Percentiles rank a stretch among this genome's conserved stretches.
These are phyloP conservation scores for Dothistroma pini DNA, from an alignment of 2,329 filamentous ascomycete genomes.

Conservation along the genomic window DNA sequence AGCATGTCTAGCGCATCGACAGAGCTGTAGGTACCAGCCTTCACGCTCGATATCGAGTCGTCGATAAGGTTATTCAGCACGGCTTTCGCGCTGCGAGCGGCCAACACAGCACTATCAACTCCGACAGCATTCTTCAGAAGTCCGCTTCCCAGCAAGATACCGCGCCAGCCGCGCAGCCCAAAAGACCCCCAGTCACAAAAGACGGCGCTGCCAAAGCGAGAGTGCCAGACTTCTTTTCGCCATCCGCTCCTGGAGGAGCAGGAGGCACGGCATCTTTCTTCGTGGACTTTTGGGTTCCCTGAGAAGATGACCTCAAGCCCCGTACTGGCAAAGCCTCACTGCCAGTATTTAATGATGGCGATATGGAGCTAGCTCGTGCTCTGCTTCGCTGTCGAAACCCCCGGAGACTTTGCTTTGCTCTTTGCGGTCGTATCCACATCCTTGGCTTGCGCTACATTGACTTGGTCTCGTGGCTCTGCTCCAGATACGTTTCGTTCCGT, in stretches of 20 bases:
- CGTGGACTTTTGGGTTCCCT: not conserved
- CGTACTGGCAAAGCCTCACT: not conserved
- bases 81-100: conserved; percentile 26
- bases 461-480: not conserved
- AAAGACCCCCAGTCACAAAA: conserved; percentile 28
- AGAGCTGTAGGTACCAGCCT: conserved; percentile 29
- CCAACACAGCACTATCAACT: conserved; percentile 25
- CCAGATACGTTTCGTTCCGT: not conserved
- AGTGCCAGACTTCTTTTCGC: conserved; percentile 3
- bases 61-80: conserved; percentile 30
- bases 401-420: not conserved
- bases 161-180: conserved; percentile 30
- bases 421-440: not conserved
- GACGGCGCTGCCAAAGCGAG: conserved; percentile 23
- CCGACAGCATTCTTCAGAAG: conserved; percentile 29
- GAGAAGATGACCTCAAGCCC: not conserved
- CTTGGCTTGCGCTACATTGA: not conserved
- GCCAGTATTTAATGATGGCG: not conserved
- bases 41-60: conserved; percentile 27
- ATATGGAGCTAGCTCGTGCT: not conserved
- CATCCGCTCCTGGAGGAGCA: too few relatives aligned
- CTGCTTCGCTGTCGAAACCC: not conserved
- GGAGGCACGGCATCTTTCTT: too few relatives aligned
- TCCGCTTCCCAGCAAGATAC: conserved; percentile 26
- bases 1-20: conserved; percentile 32